Percentiles rank a stretch among this genome's conserved stretches.
phyloP scores from a whole-genome alignment of 306 rosid species.

The Ochetophila trinervis region DNA sequence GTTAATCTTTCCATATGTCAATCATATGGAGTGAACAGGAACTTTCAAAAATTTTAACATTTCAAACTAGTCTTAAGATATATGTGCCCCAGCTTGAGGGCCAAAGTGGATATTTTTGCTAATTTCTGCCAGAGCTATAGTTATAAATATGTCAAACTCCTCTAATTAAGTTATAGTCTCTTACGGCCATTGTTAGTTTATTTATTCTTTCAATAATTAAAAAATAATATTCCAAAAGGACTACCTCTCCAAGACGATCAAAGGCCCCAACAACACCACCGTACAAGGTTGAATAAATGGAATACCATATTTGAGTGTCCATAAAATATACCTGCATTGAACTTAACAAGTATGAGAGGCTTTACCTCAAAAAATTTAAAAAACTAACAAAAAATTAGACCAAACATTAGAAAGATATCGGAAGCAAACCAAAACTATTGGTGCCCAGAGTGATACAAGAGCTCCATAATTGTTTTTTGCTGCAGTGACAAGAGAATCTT shows the following conservation, averaged over 20 bases:
- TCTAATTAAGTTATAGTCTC: too few species aligned
- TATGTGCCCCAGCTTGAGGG: too few species aligned
- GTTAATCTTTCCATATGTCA: too few species aligned
- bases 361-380: conserved; percentile 14
- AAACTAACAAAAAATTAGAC: conserved; percentile 20
- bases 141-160: too few species aligned
- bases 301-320: conserved; percentile 98
- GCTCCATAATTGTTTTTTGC: conserved; percentile 74
- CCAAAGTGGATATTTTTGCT: too few species aligned
- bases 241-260: conserved; percentile 95
- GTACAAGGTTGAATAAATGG: conserved; percentile 68
- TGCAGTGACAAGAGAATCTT: conserved; percentile 41
- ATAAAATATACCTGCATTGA: conserved; percentile 80
- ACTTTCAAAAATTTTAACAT: too few species aligned
- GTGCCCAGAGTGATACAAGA: conserved; percentile 76
- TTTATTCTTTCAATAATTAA: too few species aligned
- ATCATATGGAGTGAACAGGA: too few species aligned
- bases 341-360: conserved; percentile 23
- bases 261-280: conserved; percentile 96
- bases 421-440: conserved; percentile 65
- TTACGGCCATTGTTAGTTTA: too few species aligned
- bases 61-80: too few species aligned
- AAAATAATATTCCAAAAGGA: conserved; percentile 13
- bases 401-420: conserved; percentile 14
- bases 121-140: too few species aligned